Evolutionary conservation across 805 yeast genomes (phyloP), one percentile per base, ranked within the genome.

Genomic region (Cyberlindnera suaveolens): DNA sequence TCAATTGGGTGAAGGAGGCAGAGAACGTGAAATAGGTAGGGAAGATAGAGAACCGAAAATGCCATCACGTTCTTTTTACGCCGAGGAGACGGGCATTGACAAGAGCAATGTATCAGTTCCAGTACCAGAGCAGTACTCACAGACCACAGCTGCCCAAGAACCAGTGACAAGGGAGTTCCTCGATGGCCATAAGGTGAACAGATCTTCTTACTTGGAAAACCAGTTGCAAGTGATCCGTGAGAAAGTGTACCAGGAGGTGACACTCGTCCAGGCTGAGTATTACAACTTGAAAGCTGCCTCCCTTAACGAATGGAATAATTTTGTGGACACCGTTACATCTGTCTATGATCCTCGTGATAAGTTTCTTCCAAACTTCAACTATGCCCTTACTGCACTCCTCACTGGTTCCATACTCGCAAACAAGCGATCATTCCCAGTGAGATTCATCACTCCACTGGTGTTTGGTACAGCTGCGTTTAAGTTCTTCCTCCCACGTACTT

Each of bases 361-460:
- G 26, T 58, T 58, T 48, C 67, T 81, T 44, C 86, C 86, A 16
- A 66, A 68, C 35, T 57, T 73, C 34, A 70, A 79, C 39, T 74
- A 75, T 52, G 74, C 79, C 6, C 61, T 80, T 33, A 78, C 85
- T 1, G 66, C 73, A 6, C 62, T 80, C 4, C 70, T 81, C 47
- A 54, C 77, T 2, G 83, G 84, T 11, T 77, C 84, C 3, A 74
- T 81, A 43, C 47, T 76, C 30, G 75, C 68, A 14, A 67, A 70
- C 44, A 72, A 66, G 48, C 67, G 75, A 50, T 53, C 72, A 1
- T 57, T 78, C 9, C 76, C 77, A 1, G 31, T 72, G 6, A 68
- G 86, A 49, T 74, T 78, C 47, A 30, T 72, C 4, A 62, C 77
- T 4, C 85, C 86, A 1, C 40, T 74, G 14, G 39, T 67, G 0